These are phyloP conservation scores for Diplocarpon rosae DNA, from an alignment of 2,329 filamentous ascomycete species.

Conservation along the genomic window DNA sequence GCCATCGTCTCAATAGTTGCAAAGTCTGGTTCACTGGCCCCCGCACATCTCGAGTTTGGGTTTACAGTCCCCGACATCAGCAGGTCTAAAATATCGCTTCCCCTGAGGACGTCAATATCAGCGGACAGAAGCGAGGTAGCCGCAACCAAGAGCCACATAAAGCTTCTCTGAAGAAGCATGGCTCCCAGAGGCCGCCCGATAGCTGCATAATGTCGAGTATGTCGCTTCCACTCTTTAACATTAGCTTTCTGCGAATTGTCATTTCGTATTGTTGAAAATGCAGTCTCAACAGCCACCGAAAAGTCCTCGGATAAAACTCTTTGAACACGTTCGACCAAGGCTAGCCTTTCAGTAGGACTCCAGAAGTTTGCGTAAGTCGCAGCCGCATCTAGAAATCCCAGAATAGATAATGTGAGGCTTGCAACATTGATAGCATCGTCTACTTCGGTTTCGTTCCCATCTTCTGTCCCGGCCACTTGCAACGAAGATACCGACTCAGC, in stretches of 20 bases:
- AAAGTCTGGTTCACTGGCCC: slow-evolving; percentile 38
- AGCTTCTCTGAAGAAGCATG: slow-evolving; percentile 81
- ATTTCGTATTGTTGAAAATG: slow-evolving; percentile 83
- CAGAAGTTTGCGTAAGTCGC: slow-evolving; percentile 73
- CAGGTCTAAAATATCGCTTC: slow-evolving; percentile 60
- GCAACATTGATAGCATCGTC: slow-evolving; percentile 60
- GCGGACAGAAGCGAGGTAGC: slow-evolving; percentile 64
- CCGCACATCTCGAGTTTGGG: slow-evolving; percentile 32
- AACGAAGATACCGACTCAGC: slow-evolving; percentile 44
- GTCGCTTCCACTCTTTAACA: slow-evolving; percentile 78
- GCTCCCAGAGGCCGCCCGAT: slow-evolving; percentile 74
- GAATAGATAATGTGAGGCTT: slow-evolving; percentile 70
- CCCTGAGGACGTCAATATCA: slow-evolving; percentile 46
- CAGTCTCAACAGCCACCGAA: slow-evolving; percentile 75
- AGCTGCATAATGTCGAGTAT: slow-evolving; percentile 70
- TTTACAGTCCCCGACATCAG: slow-evolving; percentile 44
- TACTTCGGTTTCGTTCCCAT: slow-evolving; percentile 35
- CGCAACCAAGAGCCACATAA: slow-evolving; percentile 74
- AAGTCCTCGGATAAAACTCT: slow-evolving; percentile 73
- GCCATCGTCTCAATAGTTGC: slow-evolving; percentile 53
- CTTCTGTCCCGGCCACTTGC: slow-evolving; percentile 43
- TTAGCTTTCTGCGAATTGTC: slow-evolving; percentile 52
- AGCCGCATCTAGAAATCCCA: slow-evolving; percentile 81
- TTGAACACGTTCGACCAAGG: slow-evolving; percentile 60
- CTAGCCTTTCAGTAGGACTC: slow-evolving; percentile 61